Conservation (phyloP, 805 yeast species). For the Komagataella ulmi region DNA sequence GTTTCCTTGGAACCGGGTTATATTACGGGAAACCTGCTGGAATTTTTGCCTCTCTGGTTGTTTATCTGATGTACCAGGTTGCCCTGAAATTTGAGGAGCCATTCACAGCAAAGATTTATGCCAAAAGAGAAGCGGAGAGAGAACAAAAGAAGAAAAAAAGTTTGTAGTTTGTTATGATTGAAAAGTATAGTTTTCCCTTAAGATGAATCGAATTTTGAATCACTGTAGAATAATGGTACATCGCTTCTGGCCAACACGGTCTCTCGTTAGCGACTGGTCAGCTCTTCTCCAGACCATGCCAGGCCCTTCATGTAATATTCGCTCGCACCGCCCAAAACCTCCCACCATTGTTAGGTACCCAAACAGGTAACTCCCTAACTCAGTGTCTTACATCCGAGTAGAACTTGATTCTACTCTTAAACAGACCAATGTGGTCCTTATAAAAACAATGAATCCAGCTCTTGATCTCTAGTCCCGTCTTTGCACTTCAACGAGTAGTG, state of each 20-base stretch:
- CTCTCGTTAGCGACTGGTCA: background rate
- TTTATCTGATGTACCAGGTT: conserved; percentile 66
- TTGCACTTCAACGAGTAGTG: background rate
- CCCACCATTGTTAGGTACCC: background rate
- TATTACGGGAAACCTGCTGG: conserved; percentile 90
- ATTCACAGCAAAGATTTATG: conserved; percentile 83
- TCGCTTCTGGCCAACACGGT: no score
- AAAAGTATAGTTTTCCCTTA: background rate
- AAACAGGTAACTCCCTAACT: background rate
- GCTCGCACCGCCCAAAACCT: background rate
- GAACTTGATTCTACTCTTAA: background rate
- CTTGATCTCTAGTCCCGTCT: background rate
- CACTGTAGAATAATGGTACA: background rate
- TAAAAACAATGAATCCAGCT: background rate
- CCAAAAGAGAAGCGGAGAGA: conserved; percentile 42
- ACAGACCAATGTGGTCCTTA: background rate
- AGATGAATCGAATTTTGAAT: no score
- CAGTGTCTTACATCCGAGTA: background rate
- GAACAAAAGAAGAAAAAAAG: conserved; percentile 5
- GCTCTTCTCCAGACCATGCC: background rate
- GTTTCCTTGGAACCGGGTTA: conserved; percentile 84
- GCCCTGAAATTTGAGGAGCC: conserved; percentile 93
- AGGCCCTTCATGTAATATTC: background rate
- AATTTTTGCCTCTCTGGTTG: conserved; percentile 54
- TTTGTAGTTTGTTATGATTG: background rate